Base-by-base conservation (phyloP, 768 basidiomycete species). In the Leccinum truebloodii region DNA sequence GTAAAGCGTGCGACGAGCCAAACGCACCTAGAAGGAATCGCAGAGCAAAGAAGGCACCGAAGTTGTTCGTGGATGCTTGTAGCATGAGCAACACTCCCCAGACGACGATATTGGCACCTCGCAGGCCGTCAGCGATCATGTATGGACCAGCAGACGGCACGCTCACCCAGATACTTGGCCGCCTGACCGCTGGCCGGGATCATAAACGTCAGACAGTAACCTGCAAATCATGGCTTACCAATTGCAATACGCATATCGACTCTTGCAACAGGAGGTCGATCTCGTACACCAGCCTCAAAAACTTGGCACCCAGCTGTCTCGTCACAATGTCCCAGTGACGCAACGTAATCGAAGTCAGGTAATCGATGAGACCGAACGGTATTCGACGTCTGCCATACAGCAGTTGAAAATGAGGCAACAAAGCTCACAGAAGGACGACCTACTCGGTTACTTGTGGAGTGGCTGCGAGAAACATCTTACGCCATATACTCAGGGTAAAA, bases 401-500 rank as follows among this genome's bases (percentile, higher is more conserved):
- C 55, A 59, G 37, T 58, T 61, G 59, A 60, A 59, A 50, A 62
- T 59, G 46, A 52, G 22, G 50, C 13, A 52, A 30, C 24, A 35
- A 53, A 57, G 52, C n/a, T 50, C 59, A 52, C 53, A 53, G 52
- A 58, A 59, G 34, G n/a, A n/a, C 52, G 14, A 81, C 92, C 69
- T 70, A 96, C 95, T 84, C 81, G 32, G 94, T 92, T 49, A 97
- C 92, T 68, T 90, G 86, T 50, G 90, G 88, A 58, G 94, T 93
- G 44, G 93, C 92, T 16, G 81, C 74, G n/a, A 92, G 75, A 71
- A 94, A 97, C 0, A 95, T 88, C 64, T 92, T 90, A 63, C 89
- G 82, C 55, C 93, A 79, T 26, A 93, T 80, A 66, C 94, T 92
- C 60, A 98, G 93, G 88, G 76, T 94, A 97, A 74, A 98, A 98